These are phyloP conservation scores for Protomyces inouyei DNA, from an alignment of 1,139 yeast species.

Conservation along the genomic window DNA sequence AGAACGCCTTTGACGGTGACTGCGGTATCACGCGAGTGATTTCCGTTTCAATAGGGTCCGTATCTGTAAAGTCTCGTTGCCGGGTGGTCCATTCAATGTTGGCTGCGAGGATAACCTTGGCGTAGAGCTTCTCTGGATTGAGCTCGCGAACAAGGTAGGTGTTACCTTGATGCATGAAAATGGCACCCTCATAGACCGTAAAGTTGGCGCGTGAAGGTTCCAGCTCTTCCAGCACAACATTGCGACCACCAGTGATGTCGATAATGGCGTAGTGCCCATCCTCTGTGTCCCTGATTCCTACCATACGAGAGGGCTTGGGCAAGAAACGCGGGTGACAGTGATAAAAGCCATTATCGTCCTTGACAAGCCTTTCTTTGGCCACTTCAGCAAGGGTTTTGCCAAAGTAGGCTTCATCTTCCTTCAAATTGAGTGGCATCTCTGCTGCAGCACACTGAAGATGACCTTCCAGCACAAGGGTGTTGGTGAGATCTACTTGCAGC, in stretches of 20 bases:
- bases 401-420: constrained; percentile 57
- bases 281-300: constrained; percentile 70
- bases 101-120: constrained; percentile 70
- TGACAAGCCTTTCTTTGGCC: constrained; percentile 21
- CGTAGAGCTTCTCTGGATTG: constrained; percentile 66
- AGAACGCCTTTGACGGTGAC: constrained; percentile 42
- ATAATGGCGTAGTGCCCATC: constrained; percentile 80
- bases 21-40: constrained; percentile 39
- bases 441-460: constrained; percentile 94
- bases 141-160: constrained; percentile 83
- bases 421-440: constrained; percentile 60
- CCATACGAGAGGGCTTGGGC: constrained; percentile 75
- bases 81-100: constrained; percentile 90
- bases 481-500: constrained; percentile 52
- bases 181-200: constrained; percentile 92
- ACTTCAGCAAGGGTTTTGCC: constrained; percentile 32
- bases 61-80: constrained; percentile 87
- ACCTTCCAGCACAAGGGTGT: constrained; percentile 59
- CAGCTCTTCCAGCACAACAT: constrained; percentile 78
- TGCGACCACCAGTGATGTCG: constrained; percentile 71
- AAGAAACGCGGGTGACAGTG: constrained; percentile 60
- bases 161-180: constrained; percentile 86
- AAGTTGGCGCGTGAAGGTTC: constrained; percentile 86
- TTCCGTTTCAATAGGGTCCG: constrained; percentile 77
- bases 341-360: constrained; percentile 48